A percentile compares a stretch with the other conserved stretches of the same genome.
Conservation (phyloP, 495 filamentous ascomycete species). For the Trichocladium uniseriatum region DNA sequence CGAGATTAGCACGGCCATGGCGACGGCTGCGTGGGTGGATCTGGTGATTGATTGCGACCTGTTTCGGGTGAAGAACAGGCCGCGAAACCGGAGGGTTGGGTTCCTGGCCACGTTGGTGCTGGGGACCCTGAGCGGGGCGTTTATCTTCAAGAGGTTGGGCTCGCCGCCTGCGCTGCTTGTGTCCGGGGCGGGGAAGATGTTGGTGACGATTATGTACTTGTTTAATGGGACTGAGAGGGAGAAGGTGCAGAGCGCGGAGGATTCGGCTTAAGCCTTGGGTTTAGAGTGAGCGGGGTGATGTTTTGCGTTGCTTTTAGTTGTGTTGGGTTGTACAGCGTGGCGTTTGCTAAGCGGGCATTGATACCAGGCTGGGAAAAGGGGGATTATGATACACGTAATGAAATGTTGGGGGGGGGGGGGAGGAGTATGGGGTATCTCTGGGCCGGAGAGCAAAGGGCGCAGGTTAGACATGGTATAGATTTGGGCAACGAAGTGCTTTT, state of each 20-base stretch:
- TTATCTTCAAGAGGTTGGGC: slow-evolving; percentile 33
- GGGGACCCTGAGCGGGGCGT: slow-evolving; percentile 47
- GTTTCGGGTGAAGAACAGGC: slow-evolving; percentile 35
- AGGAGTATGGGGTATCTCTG: too few relatives aligned
- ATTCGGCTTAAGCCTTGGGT: slow-evolving; percentile 19
- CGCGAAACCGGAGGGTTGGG: slow-evolving; percentile 41
- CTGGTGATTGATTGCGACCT: slow-evolving; percentile 47
- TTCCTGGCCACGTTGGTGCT: slow-evolving; percentile 43
- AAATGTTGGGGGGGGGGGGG: too few relatives aligned
- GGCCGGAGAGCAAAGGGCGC: too few relatives aligned
- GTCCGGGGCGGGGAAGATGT: slow-evolving; percentile 36
- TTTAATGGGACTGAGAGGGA: slow-evolving; percentile 33
- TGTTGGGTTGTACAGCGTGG: neutral
- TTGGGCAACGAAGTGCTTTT: too few relatives aligned
- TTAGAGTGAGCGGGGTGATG: neutral
- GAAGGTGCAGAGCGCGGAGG: slow-evolving; percentile 14
- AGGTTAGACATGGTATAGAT: too few relatives aligned
- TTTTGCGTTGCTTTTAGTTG: neutral
- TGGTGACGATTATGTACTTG: slow-evolving; percentile 38
- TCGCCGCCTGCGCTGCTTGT: slow-evolving; percentile 35
- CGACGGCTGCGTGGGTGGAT: slow-evolving; percentile 55
- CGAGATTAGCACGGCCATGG: slow-evolving; percentile 60
- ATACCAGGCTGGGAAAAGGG: too few relatives aligned
- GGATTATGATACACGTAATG: too few relatives aligned
- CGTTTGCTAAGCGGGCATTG: too few relatives aligned